phyloP scores from a whole-genome alignment of 768 basidiomycete genomes.

The Boletus huronensis region DNA sequence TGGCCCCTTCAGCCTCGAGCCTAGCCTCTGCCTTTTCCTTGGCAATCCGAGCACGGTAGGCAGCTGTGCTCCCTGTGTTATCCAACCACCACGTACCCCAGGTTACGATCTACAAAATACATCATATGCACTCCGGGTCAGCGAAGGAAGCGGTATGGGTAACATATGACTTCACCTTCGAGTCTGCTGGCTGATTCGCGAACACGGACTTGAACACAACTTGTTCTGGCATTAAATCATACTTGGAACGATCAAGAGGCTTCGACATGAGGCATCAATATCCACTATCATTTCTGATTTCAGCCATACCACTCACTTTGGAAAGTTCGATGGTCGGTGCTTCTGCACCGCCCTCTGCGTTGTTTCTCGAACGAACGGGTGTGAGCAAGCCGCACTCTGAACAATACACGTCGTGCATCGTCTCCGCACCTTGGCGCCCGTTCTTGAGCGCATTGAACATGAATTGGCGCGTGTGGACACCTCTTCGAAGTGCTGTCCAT shows the following conservation, averaged over 20 bases:
- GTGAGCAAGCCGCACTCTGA: slow-evolving; percentile 13
- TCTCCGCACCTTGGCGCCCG: slow-evolving; percentile 12
- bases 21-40: not conserved
- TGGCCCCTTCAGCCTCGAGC: not conserved
- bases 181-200: not conserved
- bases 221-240: not conserved
- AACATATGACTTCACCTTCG: not conserved
- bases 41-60: not conserved
- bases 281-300: not conserved
- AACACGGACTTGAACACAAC: not conserved
- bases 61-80: not conserved
- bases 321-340: slow-evolving; percentile 7
- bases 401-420: slow-evolving; percentile 13
- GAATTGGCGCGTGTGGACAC: slow-evolving; percentile 11
- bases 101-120: not conserved
- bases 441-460: slow-evolving; percentile 10
- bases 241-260: not conserved
- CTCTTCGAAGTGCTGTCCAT: slow-evolving; percentile 13
- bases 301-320: not conserved
- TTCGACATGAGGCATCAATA: not conserved
- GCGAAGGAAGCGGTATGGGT: not conserved
- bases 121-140: not conserved
- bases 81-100: not conserved
- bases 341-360: slow-evolving; percentile 8
- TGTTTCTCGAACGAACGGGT: slow-evolving; percentile 1